Conservation (phyloP, 768 basidiomycete species). For the Lentinula aciculospora region DNA sequence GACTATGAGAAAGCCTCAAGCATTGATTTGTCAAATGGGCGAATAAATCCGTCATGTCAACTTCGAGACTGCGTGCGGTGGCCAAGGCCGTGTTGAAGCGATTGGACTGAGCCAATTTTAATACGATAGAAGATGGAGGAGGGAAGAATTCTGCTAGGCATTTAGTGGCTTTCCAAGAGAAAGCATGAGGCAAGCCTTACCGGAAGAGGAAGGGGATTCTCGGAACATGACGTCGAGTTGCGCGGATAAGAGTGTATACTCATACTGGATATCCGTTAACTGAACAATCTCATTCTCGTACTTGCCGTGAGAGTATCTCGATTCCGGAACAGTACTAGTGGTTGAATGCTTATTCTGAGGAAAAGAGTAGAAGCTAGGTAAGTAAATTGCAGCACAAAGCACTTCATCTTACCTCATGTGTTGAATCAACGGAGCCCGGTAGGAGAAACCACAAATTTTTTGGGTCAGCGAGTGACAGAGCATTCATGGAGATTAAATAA, state of each 20-base stretch:
- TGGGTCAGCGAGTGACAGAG: constrained; percentile 74
- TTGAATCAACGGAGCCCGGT: constrained; percentile 42
- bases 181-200: constrained; percentile 34
- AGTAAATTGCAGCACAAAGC: constrained; percentile 12
- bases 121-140: constrained; percentile 61
- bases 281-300: constrained; percentile 75
- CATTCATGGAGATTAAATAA: constrained; percentile 83
- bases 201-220: constrained; percentile 62
- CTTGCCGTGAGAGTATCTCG: constrained; percentile 55
- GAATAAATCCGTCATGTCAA: constrained; percentile 89
- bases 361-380: constrained; percentile 7
- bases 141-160: constrained; percentile 43
- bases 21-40: constrained; percentile 73
- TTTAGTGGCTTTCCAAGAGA: constrained; percentile 11
- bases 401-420: constrained; percentile 38
- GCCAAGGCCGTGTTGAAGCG: constrained; percentile 77
- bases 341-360: constrained; percentile 61
- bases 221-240: constrained; percentile 68
- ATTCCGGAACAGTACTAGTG: constrained; percentile 75
- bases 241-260: constrained; percentile 70
- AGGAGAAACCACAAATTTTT: constrained; percentile 82
- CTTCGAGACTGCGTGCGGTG: constrained; percentile 65
- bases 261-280: constrained; percentile 73
- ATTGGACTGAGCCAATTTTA: constrained; percentile 72
- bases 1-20: constrained; percentile 62